Evolutionary conservation across 345 rosid species (phyloP), one percentile per base, ranked within the genome.

Genomic region (Heritiera fomes): DNA sequence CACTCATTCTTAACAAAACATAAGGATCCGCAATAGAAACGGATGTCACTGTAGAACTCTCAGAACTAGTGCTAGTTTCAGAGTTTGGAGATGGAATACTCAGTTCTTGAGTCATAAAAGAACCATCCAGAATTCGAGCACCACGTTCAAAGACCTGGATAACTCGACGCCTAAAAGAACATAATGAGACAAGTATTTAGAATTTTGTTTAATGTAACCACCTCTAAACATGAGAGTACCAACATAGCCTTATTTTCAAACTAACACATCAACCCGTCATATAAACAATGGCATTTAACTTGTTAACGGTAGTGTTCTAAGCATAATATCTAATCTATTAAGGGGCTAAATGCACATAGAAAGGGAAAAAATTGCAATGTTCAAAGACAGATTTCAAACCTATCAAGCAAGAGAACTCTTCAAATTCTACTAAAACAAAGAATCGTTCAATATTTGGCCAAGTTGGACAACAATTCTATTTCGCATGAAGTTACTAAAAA

Each of bases 21-120:
- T 88, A 94, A 34, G 98, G 99, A 88, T 96, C 99, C 70, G 91
- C 97, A 83, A 96, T 96, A 62, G 98, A 96, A 82, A 90, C 99
- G 82, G 90, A 88, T 74, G 86, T 77, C 79, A 88, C 98, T 18
- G 89, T 85, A 77, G 87, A 79, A 86, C 75, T 89, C 80, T 94
- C 98, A 78, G 97, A 84, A 79, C 88, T 85, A 58, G 93, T 85
- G 83, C 82, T 85, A 79, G 93, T 78, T 79, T 92, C 99, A 80
- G 95, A 79, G 79, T 87, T 91, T 32, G 91, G 65, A 78, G 90
- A 82, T 76, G 90, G 95, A 80, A 96, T 89, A 88, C 82, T 91
- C 80, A 96, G 83, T 78, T 94, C 97, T 81, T 96, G 98, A 80
- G 94, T 94, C 98, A 89, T 91, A 89, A 90, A 92, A 80, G 99